These are phyloP conservation scores for Cystofilobasidium ferigula DNA, from an alignment of 768 basidiomycete genomes.

Conservation along the genomic window DNA sequence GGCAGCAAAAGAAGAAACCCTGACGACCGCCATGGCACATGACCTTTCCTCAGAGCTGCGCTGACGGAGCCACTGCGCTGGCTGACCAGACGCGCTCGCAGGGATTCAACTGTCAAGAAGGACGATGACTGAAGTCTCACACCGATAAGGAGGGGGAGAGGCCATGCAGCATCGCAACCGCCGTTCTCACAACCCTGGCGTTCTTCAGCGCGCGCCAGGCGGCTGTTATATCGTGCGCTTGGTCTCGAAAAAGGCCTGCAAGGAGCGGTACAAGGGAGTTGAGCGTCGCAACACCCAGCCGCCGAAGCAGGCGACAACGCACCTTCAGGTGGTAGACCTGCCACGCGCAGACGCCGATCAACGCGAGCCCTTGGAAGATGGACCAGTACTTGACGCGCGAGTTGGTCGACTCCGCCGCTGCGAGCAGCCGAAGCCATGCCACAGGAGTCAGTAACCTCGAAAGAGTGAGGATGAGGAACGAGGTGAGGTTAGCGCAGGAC, in stretches of 20 bases:
- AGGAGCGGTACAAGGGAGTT: constrained; percentile 1
- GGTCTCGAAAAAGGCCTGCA: constrained; percentile 77
- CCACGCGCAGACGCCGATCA: constrained; percentile 87
- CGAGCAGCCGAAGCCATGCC: background rate
- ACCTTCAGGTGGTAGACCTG: constrained; percentile 96
- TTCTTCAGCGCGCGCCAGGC: no score
- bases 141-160: no score
- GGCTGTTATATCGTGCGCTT: constrained; percentile 67
- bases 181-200: no score
- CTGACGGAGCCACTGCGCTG: no score
- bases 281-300: background rate
- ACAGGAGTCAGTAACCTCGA: background rate
- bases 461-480: background rate
- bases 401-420: constrained; percentile 50
- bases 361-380: constrained; percentile 70
- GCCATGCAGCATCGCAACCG: no score
- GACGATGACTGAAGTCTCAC: no score
- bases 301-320: background rate
- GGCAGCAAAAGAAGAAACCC: no score
- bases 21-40: no score
- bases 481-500: constrained; percentile 39
- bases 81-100: no score
- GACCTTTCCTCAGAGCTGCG: no score
- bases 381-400: constrained; percentile 99
- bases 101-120: no score